Evolutionary conservation across 2,329 filamentous ascomycete genomes (phyloP), one percentile per base, ranked within the genome.

Genomic region (Pseudodiploospora longispora): DNA sequence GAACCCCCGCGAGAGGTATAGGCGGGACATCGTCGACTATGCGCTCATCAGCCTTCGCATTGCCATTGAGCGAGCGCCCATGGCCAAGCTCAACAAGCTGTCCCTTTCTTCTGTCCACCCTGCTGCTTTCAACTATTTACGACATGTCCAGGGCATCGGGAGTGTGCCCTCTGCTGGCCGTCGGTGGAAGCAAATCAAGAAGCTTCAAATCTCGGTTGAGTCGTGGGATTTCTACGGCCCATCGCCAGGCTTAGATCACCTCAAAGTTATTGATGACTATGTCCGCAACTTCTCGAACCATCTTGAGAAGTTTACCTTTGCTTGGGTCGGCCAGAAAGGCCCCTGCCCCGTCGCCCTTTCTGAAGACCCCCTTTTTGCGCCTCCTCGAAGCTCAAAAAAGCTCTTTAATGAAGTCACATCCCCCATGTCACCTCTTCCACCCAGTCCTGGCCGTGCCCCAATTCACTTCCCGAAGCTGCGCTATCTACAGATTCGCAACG

Each of bases 31-130:
- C 40, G 86, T 95, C 47, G 89, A 95, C 71, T 95, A 93, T 59
- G 87, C 87, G 4, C 79, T 95, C 49, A 88, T 94, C 59, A 93
- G 87, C 51, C 68, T 95, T 44, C 83, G 88, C 51, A 88, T 95
- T 51, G 84, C 89, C 9, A 67, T 94, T 30, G 89, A 95, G 67
- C 77, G 83, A 43, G 78, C 82, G 7, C 78, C 81, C 1, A 67
- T 93, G 40, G 70, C 69, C 41, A 75, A 72, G 46, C 75, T 95
- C 10, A 70, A 74, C 50, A 83, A 82, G 48, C 72, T 95, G 3
- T 85, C 85, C 1, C 74, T 95, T 2, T 76, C 79, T 9, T 78
- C 79, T 2, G 76, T 95, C 7, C 87, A 95, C 54, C 81, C 87
- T 0, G 76, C 79, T 2, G 85, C 83, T 6, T 78, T 94, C 41